Base-by-base conservation (phyloP, 2,329 filamentous ascomycete species). In the Penicillium sp. region DNA sequence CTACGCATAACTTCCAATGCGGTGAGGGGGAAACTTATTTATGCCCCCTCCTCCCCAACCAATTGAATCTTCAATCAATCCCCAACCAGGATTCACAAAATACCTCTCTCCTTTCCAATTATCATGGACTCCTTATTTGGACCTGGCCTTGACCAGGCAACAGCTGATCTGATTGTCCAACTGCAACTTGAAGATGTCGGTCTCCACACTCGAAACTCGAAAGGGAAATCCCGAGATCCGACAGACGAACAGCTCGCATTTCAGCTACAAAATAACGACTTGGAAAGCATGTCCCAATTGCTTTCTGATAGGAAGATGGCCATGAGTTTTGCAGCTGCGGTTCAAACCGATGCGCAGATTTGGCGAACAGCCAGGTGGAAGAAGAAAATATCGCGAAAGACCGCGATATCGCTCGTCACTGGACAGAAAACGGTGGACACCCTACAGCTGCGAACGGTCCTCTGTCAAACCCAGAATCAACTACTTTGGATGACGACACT, bases 271-370 rank as follows among this genome's bases (percentile, higher is more conserved):
- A 38, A 27, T 3, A 19, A 38, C 19, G 11, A 27, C 1, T 8
- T 38, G 36, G 36, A 38, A 38, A 38, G 36, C 12, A 38, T n/a
- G 10, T 51, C 39, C 25, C 41, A 51, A 19, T 52, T 37, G 19
- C 50, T 57, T 13, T 7, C 35, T 13, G 59, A 63, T 49, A 52
- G 50, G 41, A 48, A 52, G 9, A 60, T 63, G 59, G 56, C 59
- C 36, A 52, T 41, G 39, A 63, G 61, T 52, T 53, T 63, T n/a
- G 50, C 54, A 25, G 35, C 52, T 30, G 61, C 59, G 3, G 56
- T 62, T 31, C 53, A 48, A 44, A 27, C 46, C 29, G 51, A 59
- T 50, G 57, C 53, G 12, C 46, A 12, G 2, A 41, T 56, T 36
- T 60, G 18, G 50, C 44, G 35, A 35, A 50, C 7, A 42, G 36